A percentile compares a stretch with the other conserved stretches of the same genome.
Evolutionary conservation across 257 asterid species (phyloP).

Genomic region (Solanum acaule): DNA sequence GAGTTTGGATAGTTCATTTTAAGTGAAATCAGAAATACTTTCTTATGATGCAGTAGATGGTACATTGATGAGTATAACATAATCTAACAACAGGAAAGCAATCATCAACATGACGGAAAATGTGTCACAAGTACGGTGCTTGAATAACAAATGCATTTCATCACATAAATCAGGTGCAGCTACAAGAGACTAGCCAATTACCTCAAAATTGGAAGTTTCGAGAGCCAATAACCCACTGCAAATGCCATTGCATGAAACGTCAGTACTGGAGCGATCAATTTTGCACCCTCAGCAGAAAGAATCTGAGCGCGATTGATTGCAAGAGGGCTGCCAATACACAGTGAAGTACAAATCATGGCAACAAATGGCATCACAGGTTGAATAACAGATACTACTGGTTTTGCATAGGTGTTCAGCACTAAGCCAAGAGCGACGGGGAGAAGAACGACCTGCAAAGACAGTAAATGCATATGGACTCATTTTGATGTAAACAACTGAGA

Average conservation of each 20-base stretch:
- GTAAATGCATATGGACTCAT: background rate
- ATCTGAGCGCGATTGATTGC: slow-evolving; percentile 79
- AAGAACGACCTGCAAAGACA: slow-evolving; percentile 67
- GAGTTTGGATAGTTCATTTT: background rate
- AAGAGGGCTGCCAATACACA: slow-evolving; percentile 98
- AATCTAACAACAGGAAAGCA: background rate
- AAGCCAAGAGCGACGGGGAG: slow-evolving; percentile 79
- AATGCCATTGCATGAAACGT: slow-evolving; percentile 79
- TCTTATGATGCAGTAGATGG: background rate
- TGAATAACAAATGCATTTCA: background rate
- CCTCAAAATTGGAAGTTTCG: slow-evolving; percentile 69
- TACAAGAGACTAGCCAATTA: slow-evolving; percentile 13
- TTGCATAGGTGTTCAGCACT: slow-evolving; percentile 72
- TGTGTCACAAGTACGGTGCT: background rate
- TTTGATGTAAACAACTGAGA: background rate
- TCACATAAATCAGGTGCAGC: background rate
- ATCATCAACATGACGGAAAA: background rate
- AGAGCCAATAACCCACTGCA: slow-evolving; percentile 81
- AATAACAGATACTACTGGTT: slow-evolving; percentile 70
- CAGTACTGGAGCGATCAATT: slow-evolving; percentile 71
- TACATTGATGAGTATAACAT: background rate
- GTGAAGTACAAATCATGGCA: slow-evolving; percentile 87
- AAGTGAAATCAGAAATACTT: background rate
- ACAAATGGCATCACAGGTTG: slow-evolving; percentile 94
- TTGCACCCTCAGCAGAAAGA: slow-evolving; percentile 73